Evolutionary conservation across 2,329 filamentous ascomycete genomes (phyloP).

Genomic region (Pestalotiopsis fici): DNA sequence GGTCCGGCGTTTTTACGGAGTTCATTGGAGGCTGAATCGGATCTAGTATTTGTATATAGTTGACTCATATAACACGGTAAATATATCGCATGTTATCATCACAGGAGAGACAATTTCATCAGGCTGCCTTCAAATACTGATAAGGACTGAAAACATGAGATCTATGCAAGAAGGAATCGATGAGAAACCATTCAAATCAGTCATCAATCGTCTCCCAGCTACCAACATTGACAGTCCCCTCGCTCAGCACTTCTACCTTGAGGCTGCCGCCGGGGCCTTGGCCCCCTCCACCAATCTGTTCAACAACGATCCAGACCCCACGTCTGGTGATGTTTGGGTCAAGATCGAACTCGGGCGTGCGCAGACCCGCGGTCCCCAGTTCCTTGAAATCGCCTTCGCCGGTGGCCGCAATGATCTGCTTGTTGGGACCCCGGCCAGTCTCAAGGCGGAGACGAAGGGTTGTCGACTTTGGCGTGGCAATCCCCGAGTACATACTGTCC

Average conservation of each 20-base stretch:
- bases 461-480: constrained; percentile 30
- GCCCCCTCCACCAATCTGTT: constrained; percentile 63
- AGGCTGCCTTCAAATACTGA: too few species aligned
- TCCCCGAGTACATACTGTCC: constrained; percentile 17
- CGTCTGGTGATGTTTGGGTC: constrained; percentile 60
- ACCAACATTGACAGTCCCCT: constrained; percentile 43
- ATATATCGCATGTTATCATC: not conserved
- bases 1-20: not conserved
- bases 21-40: not conserved
- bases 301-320: constrained; percentile 79
- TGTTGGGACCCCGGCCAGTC: constrained; percentile 58
- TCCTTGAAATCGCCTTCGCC: constrained; percentile 74
- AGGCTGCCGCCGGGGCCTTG: constrained; percentile 37
- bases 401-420: constrained; percentile 64
- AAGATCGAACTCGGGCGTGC: constrained; percentile 75
- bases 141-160: not conserved
- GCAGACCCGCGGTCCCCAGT: constrained; percentile 58
- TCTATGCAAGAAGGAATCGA: not conserved
- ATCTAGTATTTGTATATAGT: not conserved
- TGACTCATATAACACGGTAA: not conserved
- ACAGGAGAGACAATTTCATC: too few species aligned
- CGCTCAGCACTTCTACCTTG: constrained; percentile 53
- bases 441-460: constrained; percentile 73
- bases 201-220: constrained; percentile 39
- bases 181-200: constrained; percentile 1